Base-by-base conservation (phyloP, 208 protist genomes). In the Naegleria lovaniensis region DNA sequence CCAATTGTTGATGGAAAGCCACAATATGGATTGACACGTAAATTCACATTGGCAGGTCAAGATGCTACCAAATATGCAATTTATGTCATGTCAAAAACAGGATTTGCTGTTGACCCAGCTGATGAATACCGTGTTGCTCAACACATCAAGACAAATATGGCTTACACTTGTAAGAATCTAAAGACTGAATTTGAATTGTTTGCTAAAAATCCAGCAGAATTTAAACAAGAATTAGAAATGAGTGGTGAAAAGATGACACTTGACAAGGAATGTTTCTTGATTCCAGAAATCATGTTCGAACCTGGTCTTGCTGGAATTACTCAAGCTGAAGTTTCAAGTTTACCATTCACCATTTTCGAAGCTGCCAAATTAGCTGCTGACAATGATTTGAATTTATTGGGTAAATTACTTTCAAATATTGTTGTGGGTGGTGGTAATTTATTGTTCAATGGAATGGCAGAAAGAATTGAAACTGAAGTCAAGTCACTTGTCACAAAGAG, bases 201-300 rank as follows among this genome's bases (percentile, higher is more conserved):
- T 29, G 16, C 9, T 29, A 85, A 85, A 29, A 22, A 85, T 43
- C 40, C 83, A 33, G 33, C 29, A 22, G 39, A 85, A 19, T 85
- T 85, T 43, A 29, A 43, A 40, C 83, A 85, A 85, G 83, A 85
- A 43, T 48, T 85, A 85, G 83, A 85, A 85, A 48, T 85, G 29
- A 43, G 39, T 43, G 38, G 38, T 7, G 83, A 85, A 29, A 85
- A 85, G 38, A 25, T 85, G 15, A 48, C 6, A 33, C 38, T 85
- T 9, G 40, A 85, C 41, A 40, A 48, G 15, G 83, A 85, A 48
- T 85, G 83, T 48, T 85, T 85, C 38, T 43, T 85, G 9, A 33
- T 48, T 51, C 83, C 83, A 43, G 83, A 85, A 85, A 33, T 85
- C 13, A 25, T 85, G 15, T 85, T 85, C 41, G 83, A 85, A 48